Percentiles rank a stretch among this genome's conserved stretches.
Evolutionary conservation across 2,329 filamentous ascomycete genomes (phyloP).

Genomic region (Hymenoscyphus infarciens): DNA sequence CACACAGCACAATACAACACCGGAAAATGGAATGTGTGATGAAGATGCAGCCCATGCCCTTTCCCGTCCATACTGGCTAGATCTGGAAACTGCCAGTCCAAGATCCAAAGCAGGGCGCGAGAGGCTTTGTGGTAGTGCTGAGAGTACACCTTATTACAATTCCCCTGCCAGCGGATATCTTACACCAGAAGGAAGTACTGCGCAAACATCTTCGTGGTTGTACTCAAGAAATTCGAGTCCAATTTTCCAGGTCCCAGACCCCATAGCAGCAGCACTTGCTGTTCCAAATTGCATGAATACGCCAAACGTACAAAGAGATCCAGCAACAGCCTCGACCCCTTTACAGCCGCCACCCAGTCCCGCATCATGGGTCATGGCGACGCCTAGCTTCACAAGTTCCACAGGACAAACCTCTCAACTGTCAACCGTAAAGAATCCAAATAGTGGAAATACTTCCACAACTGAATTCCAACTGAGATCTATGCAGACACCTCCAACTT

Average conservation of each 20-base stretch:
- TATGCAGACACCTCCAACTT: slow-evolving; percentile 7
- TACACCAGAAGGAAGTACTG: slow-evolving; percentile 10
- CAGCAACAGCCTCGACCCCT: slow-evolving; percentile 4
- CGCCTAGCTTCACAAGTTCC: slow-evolving; percentile 4
- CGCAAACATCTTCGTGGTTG: neutral
- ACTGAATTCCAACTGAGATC: slow-evolving; percentile 5
- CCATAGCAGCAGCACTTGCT: slow-evolving; percentile 14
- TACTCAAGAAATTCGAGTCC: slow-evolving; percentile 1
- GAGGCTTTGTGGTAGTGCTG: slow-evolving; percentile 18
- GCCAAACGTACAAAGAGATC: neutral
- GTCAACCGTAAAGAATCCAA: neutral
- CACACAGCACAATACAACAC: slow-evolving; percentile 13
- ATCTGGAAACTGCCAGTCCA: neutral
- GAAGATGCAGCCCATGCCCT: neutral
- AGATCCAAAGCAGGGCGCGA: neutral
- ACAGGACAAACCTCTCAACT: neutral
- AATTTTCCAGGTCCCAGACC: slow-evolving; percentile 14
- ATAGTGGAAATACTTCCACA: neutral
- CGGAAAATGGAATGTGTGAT: neutral
- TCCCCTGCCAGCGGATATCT: slow-evolving; percentile 23
- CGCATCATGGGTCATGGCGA: neutral
- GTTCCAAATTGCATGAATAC: slow-evolving; percentile 4
- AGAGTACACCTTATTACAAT: slow-evolving; percentile 25
- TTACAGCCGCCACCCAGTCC: slow-evolving; percentile 3
- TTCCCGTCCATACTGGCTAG: slow-evolving; percentile 1